Conservation (phyloP, 2,329 filamentous ascomycete species). For the Elsinoe batatas region DNA sequence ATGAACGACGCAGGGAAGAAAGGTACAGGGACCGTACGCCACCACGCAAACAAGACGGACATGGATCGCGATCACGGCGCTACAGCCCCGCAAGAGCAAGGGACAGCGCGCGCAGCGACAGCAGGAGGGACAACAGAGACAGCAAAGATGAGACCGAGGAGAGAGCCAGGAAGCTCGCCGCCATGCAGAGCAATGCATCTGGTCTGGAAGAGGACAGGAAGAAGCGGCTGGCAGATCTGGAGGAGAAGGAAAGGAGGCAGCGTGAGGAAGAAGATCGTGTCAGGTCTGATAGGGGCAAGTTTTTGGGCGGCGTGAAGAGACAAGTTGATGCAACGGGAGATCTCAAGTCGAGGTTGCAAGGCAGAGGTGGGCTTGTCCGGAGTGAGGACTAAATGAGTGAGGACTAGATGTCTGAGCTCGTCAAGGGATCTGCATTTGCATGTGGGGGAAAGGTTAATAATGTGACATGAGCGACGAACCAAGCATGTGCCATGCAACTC, state of each 20-base stretch:
- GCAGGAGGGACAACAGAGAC: constrained; percentile 14
- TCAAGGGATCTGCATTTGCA: background rate
- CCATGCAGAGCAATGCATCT: constrained; percentile 35
- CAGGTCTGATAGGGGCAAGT: constrained; percentile 28
- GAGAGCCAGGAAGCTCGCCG: constrained; percentile 29
- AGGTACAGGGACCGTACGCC: background rate
- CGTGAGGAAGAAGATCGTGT: constrained; percentile 54
- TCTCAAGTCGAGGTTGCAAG: constrained; percentile 14
- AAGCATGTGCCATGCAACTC: background rate
- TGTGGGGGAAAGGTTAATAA: background rate
- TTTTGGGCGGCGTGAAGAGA: constrained; percentile 26
- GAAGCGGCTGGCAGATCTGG: constrained; percentile 56
- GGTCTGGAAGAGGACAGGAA: constrained; percentile 62
- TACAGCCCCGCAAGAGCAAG: background rate
- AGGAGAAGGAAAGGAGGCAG: constrained; percentile 53
- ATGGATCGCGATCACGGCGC: constrained; percentile 18
- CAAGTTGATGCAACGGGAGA: constrained; percentile 22
- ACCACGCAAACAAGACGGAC: constrained; percentile 16
- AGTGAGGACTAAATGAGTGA: constrained; percentile 12
- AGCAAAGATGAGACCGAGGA: constrained; percentile 25
- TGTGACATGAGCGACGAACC: background rate
- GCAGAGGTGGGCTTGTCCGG: constrained; percentile 14
- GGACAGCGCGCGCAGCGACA: constrained; percentile 15
- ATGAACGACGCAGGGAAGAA: background rate
- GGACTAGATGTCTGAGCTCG: constrained; percentile 8